Evolutionary conservation across 2,329 filamentous ascomycete species (phyloP), one percentile per base, ranked within the genome.

Genomic region (Claviceps pusilla): DNA sequence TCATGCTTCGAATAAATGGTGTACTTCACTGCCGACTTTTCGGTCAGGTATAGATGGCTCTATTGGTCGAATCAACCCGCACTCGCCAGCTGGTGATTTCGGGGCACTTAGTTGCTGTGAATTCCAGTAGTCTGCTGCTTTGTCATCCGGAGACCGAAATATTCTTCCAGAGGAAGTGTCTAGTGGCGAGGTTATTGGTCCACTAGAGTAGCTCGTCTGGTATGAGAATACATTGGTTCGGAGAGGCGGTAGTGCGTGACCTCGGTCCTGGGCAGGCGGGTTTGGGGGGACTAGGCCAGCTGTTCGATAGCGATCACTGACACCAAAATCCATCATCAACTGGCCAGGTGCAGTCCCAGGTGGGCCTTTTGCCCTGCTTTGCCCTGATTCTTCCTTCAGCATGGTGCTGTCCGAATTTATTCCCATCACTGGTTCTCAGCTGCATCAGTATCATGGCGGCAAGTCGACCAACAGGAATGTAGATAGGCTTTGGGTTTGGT

Each of bases 51-150:
- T 29, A 14, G 53, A 24, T 39, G 50, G 24, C 9, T 24, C 71
- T 56, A 76, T 70, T 5, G 73, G 71, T 55, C 74, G 72, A 2
- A 71, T 69, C 58, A 79, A 80, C 55, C 80, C 69, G 59, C 79
- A 80, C 53, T 80, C 77, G 52, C 72, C 72, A 0, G 77, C 68
- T 3, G 76, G 72, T 3, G 73, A 72, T 55, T 79, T 77, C 1
- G 76, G 76, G 2, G 77, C 75, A 60, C 73, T 77, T 68, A 80
- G 69, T 60, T 79, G 77, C 3, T 79, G 77, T 3, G 76, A 70
- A 61, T 77, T 73, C 12, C 72, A 71, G 62, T 78, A 79, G 53
- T 79, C 75, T 24, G n/a, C 33, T 7, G 65, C 66, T 35, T 68
- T 65, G 12, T 64, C 61, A 56, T 65, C 56, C 55, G 67, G 62